Conservation (phyloP, 2,329 filamentous ascomycete genomes). For the Paraconiothyrium sp. region DNA sequence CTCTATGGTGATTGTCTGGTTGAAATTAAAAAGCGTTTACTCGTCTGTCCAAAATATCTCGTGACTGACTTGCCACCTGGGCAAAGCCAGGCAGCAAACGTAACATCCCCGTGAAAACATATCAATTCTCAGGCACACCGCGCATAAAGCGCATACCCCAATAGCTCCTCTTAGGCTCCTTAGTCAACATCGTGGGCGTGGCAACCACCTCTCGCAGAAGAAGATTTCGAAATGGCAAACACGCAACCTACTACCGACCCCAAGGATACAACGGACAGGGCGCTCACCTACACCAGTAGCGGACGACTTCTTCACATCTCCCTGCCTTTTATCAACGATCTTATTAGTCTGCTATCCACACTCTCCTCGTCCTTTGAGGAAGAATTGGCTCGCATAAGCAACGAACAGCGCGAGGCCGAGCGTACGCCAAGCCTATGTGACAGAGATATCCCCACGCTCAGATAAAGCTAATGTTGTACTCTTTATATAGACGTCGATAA, state of each 20-base stretch:
- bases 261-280: background rate
- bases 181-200: background rate
- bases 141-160: background rate
- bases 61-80: background rate
- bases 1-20: background rate
- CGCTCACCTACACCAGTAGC: background rate
- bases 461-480: background rate
- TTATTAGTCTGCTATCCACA: slow-evolving; percentile 10
- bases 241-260: background rate
- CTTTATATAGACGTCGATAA: background rate
- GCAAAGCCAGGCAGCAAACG: background rate
- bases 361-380: slow-evolving; percentile 15
- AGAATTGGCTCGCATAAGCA: background rate
- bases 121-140: background rate
- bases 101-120: background rate
- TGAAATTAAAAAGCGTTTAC: background rate
- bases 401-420: background rate
- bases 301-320: background rate
- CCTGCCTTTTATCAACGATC: slow-evolving; percentile 15
- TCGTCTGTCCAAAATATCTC: too few species aligned
- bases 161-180: background rate
- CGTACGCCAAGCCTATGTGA: background rate
- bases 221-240: background rate
- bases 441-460: background rate
- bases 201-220: background rate